Evolutionary conservation across 73 alveolate genomes (phyloP).

Genomic region (Symbiodinium natans): DNA sequence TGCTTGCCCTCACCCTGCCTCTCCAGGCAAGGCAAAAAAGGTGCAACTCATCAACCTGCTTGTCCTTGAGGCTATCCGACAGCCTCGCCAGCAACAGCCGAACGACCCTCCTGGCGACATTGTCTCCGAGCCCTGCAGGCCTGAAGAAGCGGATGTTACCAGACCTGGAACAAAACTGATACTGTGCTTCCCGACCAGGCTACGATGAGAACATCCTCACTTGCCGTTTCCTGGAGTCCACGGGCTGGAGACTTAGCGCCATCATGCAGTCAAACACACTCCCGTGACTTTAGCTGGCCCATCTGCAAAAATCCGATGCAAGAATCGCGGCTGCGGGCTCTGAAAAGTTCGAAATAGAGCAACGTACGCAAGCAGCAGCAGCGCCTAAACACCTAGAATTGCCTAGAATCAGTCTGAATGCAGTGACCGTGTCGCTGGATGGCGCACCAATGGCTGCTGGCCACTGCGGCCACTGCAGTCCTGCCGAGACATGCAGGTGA

Average conservation of each 20-base stretch:
- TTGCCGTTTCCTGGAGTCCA: conserved; percentile 90
- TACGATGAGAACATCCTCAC: conserved; percentile 90
- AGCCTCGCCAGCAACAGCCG: conserved; percentile 91
- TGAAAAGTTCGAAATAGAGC: too few species aligned
- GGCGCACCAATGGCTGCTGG: not conserved
- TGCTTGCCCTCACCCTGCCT: conserved; percentile 36
- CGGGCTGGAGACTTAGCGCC: conserved; percentile 2
- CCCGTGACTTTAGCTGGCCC: too few species aligned
- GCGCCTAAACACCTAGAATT: too few species aligned
- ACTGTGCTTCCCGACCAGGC: too few species aligned
- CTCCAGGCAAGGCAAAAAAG: conserved; percentile 49
- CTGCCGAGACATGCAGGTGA: not conserved
- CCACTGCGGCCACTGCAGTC: not conserved
- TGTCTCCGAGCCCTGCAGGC: conserved; percentile 79
- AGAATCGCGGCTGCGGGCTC: too few species aligned
- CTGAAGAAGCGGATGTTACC: too few species aligned
- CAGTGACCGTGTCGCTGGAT: not conserved
- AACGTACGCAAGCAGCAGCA: too few species aligned
- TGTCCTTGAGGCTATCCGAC: conserved; percentile 44
- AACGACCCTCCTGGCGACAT: conserved; percentile 69
- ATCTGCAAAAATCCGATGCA: too few species aligned
- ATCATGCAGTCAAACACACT: too few species aligned
- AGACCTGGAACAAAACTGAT: too few species aligned
- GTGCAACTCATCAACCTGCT: too few species aligned
- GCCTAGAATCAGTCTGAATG: too few species aligned